phyloP scores from a whole-genome alignment of 2,329 filamentous ascomycete species.

The Arachnopeziza araneosa region DNA sequence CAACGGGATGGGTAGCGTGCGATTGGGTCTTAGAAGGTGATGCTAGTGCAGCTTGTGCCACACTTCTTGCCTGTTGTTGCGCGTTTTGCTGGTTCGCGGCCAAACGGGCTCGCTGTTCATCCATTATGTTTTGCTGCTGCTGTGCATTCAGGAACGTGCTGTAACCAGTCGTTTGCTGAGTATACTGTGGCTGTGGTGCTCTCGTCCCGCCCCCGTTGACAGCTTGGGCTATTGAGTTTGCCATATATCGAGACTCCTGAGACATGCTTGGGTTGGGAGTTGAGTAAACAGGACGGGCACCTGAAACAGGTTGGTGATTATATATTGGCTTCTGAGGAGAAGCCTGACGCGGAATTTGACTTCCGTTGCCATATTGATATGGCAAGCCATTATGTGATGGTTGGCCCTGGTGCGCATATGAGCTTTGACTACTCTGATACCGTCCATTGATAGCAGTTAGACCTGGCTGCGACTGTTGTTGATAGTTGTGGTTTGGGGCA shows the following conservation, averaged over 20 bases:
- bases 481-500: constrained; percentile 19
- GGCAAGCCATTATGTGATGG: constrained; percentile 23
- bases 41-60: constrained; percentile 20
- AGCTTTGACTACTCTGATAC: constrained; percentile 21
- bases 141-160: constrained; percentile 29
- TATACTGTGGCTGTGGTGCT: constrained; percentile 17
- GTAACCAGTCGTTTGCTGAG: constrained; percentile 17
- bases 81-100: constrained; percentile 27
- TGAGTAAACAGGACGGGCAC: constrained; percentile 20
- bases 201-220: constrained; percentile 24
- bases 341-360: constrained; percentile 21
- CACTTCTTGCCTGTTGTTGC: constrained; percentile 27
- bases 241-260: constrained; percentile 21
- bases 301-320: constrained; percentile 19
- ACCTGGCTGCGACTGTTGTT: constrained; percentile 20
- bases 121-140: constrained; percentile 33
- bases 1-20: constrained; percentile 21
- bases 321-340: constrained; percentile 29
- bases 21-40: constrained; percentile 22
- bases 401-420: constrained; percentile 23
- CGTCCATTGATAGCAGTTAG: constrained; percentile 20
- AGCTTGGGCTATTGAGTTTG: constrained; percentile 15
- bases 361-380: constrained; percentile 25
- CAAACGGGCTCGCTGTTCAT: constrained; percentile 32
- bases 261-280: constrained; percentile 21